Percentiles rank a stretch among this genome's conserved stretches.
These are phyloP conservation scores for Penicillium sp. DNA, from an alignment of 2,329 filamentous ascomycete species.

Conservation along the genomic window DNA sequence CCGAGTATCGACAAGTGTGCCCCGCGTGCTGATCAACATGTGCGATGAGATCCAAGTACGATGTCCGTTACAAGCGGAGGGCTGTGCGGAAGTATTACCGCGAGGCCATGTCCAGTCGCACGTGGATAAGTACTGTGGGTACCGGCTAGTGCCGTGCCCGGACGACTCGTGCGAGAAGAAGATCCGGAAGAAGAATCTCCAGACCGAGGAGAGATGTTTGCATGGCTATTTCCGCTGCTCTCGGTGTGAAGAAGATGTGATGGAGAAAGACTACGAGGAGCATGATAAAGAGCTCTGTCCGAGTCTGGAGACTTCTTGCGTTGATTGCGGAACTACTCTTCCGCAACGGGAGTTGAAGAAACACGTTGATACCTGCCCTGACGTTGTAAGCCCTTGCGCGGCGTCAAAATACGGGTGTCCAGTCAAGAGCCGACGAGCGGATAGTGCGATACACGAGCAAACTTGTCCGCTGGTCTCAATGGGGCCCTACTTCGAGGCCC, in stretches of 20 bases:
- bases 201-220: constrained; percentile 50
- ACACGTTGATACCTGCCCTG: constrained; percentile 39
- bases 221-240: constrained; percentile 55
- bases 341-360: constrained; percentile 33
- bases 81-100: constrained; percentile 54
- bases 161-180: constrained; percentile 50
- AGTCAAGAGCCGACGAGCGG: constrained; percentile 36
- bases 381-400: constrained; percentile 36
- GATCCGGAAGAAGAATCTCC: constrained; percentile 56
- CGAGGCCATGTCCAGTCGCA: constrained; percentile 59
- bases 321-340: constrained; percentile 37
- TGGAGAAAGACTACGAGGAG: constrained; percentile 54
- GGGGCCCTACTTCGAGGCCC: constrained; percentile 44
- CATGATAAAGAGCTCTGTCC: constrained; percentile 41
- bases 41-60: constrained; percentile 60
- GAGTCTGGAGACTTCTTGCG: constrained; percentile 35
- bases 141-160: constrained; percentile 54
- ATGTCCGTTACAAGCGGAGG: constrained; percentile 56
- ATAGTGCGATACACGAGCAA: constrained; percentile 45
- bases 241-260: constrained; percentile 53
- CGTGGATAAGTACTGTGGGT: constrained; percentile 60
- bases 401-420: constrained; percentile 46
- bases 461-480: constrained; percentile 53
- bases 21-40: constrained; percentile 59
- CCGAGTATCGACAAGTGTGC: constrained; percentile 44